Evolutionary conservation across 768 basidiomycete genomes (phyloP), one percentile per base, ranked within the genome.

Genomic region (Nevesoporus exiguus): DNA sequence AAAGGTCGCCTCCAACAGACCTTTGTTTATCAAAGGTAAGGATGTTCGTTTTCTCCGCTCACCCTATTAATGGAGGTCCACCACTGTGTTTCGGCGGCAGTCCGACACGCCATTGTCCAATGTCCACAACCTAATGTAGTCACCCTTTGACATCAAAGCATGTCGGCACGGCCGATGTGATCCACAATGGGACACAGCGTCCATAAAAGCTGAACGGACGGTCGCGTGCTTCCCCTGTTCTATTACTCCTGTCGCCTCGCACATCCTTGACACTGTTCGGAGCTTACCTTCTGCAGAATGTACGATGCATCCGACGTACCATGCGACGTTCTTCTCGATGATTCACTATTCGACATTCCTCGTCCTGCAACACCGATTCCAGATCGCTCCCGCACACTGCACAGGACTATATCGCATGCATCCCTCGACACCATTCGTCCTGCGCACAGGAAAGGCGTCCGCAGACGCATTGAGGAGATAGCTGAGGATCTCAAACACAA

Each of bases 391-490:
- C 57, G 41, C 25, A 47, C 56, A 1, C 48, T 66, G 5, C 60
- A 44, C n/a, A 61, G 66, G 48, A 62, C 57, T 0, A n/a, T 27
- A 10, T 68, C 66, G 7, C 39, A 11, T 34, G 51, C 57, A 13
- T 67, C 62, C 17, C 30, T 66, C 34, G 54, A 60, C 7, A 66
- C 64, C 0, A 13, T 59, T 19, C 40, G 50, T n/a, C 51, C 56
- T 17, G 14, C 54, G 17, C 43, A 15, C 5, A 27, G 7, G 8
- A 58, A 50, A 43, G 54, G 57, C 11, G 6, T 64, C 24, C 60
- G 62, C 37, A 62, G 52, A 29, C 47, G 50, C 42, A 54, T 64
- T 42, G 11, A 19, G 9, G 58, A 65, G 10, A 58, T 56, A 11
- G 53, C 56, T 1, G 39, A 54, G 3, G 31, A 25, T 33, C 15